Percentiles rank a stretch among this genome's conserved stretches.
These are phyloP conservation scores for Verticillium dahliae DNA, from an alignment of 2,329 filamentous ascomycete species.

Conservation along the genomic window DNA sequence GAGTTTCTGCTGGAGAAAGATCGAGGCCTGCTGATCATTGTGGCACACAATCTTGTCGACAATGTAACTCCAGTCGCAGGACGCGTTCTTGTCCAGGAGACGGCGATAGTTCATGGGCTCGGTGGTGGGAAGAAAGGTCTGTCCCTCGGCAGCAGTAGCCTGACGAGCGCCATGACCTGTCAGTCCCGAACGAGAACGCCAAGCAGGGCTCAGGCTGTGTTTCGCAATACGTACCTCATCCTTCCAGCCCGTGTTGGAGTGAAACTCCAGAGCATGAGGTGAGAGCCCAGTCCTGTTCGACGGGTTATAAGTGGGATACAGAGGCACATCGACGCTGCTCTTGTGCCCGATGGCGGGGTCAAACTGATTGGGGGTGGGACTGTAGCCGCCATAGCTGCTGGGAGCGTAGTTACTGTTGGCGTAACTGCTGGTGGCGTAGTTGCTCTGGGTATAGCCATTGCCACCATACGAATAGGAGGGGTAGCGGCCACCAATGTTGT, in stretches of 20 bases:
- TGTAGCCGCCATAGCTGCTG: constrained; percentile 19
- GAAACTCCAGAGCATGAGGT: constrained; percentile 70
- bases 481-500: constrained; percentile 39
- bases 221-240: constrained; percentile 36
- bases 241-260: constrained; percentile 49
- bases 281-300: constrained; percentile 61
- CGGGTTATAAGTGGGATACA: constrained; percentile 45
- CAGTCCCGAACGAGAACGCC: constrained; percentile 3
- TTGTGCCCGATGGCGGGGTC: constrained; percentile 26
- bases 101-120: constrained; percentile 96
- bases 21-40: constrained; percentile 98
- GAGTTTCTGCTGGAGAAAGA: constrained; percentile 97
- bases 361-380: constrained; percentile 23
- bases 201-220: background rate
- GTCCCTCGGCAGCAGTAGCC: constrained; percentile 47
- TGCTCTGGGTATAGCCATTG: constrained; percentile 18
- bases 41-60: constrained; percentile 99
- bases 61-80: constrained; percentile 98
- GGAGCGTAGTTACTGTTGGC: constrained; percentile 27
- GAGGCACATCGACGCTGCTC: constrained; percentile 24
- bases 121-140: constrained; percentile 77
- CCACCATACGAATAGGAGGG: constrained; percentile 25
- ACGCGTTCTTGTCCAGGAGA: constrained; percentile 89
- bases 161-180: constrained; percentile 18
- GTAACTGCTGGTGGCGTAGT: constrained; percentile 23